Conservation (phyloP, 2,329 filamentous ascomycete genomes). For the Bipolaris sorokiniana region DNA sequence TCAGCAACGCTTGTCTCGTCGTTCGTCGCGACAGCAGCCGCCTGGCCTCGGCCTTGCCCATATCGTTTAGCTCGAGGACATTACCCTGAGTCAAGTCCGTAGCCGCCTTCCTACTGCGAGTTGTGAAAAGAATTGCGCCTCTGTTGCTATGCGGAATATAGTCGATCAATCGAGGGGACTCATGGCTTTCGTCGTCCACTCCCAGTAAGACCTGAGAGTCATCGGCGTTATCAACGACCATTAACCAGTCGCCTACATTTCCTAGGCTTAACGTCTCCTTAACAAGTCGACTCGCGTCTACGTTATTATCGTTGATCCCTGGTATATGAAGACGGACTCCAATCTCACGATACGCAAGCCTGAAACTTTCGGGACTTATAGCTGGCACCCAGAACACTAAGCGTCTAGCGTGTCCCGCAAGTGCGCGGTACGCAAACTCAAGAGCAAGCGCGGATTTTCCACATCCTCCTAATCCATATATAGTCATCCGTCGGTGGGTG, state of each 20-base stretch:
- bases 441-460: slow-evolving; percentile 36
- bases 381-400: slow-evolving; percentile 30
- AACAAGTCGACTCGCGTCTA: slow-evolving; percentile 48
- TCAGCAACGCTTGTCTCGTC: slow-evolving; percentile 14
- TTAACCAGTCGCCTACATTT: slow-evolving; percentile 45
- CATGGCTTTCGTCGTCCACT: not conserved
- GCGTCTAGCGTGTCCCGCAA: slow-evolving; percentile 28
- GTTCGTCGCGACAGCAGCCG: slow-evolving; percentile 15
- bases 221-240: slow-evolving; percentile 56
- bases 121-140: slow-evolving; percentile 45
- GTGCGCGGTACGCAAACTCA: slow-evolving; percentile 49
- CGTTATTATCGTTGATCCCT: slow-evolving; percentile 35
- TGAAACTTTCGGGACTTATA: slow-evolving; percentile 28
- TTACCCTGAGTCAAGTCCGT: slow-evolving; percentile 15
- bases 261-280: slow-evolving; percentile 41
- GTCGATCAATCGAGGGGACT: slow-evolving; percentile 20
- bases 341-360: slow-evolving; percentile 26
- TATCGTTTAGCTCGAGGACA: slow-evolving; percentile 31
- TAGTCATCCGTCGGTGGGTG: slow-evolving; percentile 14
- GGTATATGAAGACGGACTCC: slow-evolving; percentile 19
- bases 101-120: slow-evolving; percentile 22
- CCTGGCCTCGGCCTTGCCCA: slow-evolving; percentile 20
- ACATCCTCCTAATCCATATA: slow-evolving; percentile 25
- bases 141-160: slow-evolving; percentile 41
- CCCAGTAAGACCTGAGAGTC: slow-evolving; percentile 44